Conservation (phyloP, 192 early-diverging fungal species). For the Rhizophagus sp. region DNA sequence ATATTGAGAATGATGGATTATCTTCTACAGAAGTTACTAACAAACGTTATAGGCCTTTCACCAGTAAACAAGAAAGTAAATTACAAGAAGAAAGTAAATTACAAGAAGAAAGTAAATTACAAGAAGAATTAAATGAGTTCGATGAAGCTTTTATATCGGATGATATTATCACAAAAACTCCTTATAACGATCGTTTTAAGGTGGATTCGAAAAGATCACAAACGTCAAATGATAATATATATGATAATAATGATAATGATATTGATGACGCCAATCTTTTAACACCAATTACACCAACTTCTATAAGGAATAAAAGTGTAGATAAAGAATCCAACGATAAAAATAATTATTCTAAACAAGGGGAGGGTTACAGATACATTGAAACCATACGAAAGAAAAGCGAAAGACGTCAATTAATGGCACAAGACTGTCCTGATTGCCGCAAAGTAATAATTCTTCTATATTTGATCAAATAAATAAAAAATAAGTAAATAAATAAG, state of each 20-base stretch:
- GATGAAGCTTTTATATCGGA: neutral
- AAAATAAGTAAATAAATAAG: no score
- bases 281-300: neutral
- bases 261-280: neutral
- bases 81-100: neutral
- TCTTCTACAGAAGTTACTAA: neutral
- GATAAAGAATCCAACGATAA: neutral
- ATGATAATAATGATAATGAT: neutral
- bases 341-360: neutral
- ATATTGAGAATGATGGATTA: neutral
- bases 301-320: neutral
- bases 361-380: neutral
- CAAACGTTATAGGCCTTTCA: neutral
- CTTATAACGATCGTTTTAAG: neutral
- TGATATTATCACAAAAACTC: neutral
- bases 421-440: conserved; percentile 17
- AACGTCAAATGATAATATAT: neutral
- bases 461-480: neutral
- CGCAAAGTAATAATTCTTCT: neutral
- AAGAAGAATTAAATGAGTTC: neutral
- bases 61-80: neutral
- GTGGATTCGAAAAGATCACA: neutral
- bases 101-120: neutral
- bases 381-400: conserved; percentile 1
- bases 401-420: neutral